Evolutionary conservation across 805 yeast genomes (phyloP).

Genomic region (Candida krabiensis): DNA sequence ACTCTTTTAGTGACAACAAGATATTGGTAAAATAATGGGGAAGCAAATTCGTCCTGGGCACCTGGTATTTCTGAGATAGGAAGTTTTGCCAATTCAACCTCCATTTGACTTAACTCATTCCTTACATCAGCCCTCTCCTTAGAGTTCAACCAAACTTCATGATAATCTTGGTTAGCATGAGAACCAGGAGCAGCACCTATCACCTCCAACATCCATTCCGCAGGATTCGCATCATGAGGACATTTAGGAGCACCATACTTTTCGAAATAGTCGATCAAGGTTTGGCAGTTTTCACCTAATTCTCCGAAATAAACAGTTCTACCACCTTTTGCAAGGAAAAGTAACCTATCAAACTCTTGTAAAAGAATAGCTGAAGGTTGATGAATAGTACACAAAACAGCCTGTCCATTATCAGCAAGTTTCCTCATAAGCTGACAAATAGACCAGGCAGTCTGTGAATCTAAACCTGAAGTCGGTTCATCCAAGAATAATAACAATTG

Average conservation of each 20-base stretch:
- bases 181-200: conserved; percentile 85
- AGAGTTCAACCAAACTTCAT: conserved; percentile 77
- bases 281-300: conserved; percentile 54
- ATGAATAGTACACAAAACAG: conserved; percentile 70
- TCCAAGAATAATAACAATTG: conserved; percentile 53
- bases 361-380: conserved; percentile 82
- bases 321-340: conserved; percentile 71
- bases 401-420: conserved; percentile 53
- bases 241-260: conserved; percentile 62
- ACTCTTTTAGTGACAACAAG: conserved; percentile 50
- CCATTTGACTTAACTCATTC: conserved; percentile 64
- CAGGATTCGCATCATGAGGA: conserved; percentile 73
- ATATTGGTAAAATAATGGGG: conserved; percentile 42
- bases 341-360: conserved; percentile 74
- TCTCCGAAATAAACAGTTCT: conserved; percentile 76
- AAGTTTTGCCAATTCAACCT: conserved; percentile 47
- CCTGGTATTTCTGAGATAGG: conserved; percentile 35
- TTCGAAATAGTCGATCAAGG: conserved; percentile 67
- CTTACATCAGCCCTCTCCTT: conserved; percentile 58
- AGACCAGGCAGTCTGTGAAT: conserved; percentile 62
- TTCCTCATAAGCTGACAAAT: conserved; percentile 53
- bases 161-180: conserved; percentile 68
- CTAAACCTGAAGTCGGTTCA: conserved; percentile 63
- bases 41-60: conserved; percentile 41
- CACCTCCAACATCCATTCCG: conserved; percentile 90